Conservation (phyloP, 1,284 basidiomycete genomes). For the Ganoderma sinense region DNA sequence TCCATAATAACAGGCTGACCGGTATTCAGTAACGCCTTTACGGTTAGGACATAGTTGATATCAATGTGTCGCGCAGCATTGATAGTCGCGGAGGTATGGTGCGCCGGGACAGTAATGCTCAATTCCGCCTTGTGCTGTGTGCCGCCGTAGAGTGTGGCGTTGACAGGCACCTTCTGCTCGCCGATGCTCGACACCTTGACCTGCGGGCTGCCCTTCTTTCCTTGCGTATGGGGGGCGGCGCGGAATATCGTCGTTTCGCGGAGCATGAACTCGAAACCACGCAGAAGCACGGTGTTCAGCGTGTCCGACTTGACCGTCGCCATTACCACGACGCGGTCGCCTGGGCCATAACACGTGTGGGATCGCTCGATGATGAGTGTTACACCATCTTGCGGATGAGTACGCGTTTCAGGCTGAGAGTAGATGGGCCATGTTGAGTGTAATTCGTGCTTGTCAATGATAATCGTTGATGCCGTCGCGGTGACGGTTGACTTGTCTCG, state of each 20-base stretch:
- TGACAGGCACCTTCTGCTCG: conserved; percentile 75
- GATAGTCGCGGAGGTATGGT: conserved; percentile 79
- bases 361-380: conserved; percentile 79
- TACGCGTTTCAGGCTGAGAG: conserved; percentile 77
- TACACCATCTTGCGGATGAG: conserved; percentile 69
- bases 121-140: conserved; percentile 75
- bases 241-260: conserved; percentile 78
- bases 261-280: conserved; percentile 82
- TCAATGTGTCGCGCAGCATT: conserved; percentile 83
- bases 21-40: conserved; percentile 79
- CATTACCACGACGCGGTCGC: conserved; percentile 77
- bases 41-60: conserved; percentile 78
- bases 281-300: conserved; percentile 67
- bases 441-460: conserved; percentile 89
- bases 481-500: conserved; percentile 68
- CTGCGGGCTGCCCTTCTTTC: conserved; percentile 66
- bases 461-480: conserved; percentile 69
- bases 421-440: conserved; percentile 92
- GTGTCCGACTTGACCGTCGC: conserved; percentile 78
- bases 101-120: conserved; percentile 68
- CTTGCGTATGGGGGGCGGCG: conserved; percentile 57
- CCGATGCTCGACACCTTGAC: conserved; percentile 59
- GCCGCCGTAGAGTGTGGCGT: conserved; percentile 74
- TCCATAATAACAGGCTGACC: conserved; percentile 73
- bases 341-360: conserved; percentile 83